A percentile compares a stretch with the other conserved stretches of the same genome.
Evolutionary conservation across 805 yeast species (phyloP).

Genomic region (Diddensiella santjacobensis): DNA sequence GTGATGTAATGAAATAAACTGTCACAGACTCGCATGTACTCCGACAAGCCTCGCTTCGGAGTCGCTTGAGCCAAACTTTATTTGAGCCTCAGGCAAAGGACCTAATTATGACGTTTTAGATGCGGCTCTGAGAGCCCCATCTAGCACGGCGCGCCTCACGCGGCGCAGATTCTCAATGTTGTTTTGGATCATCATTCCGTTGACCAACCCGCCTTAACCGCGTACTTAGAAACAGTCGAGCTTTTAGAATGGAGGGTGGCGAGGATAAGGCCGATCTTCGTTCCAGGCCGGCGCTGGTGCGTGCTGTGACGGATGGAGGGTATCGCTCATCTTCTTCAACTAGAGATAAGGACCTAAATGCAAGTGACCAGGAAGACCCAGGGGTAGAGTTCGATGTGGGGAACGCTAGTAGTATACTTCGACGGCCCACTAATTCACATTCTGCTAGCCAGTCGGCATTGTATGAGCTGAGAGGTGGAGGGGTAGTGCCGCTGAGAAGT

Average conservation of each 20-base stretch:
- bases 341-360: not conserved
- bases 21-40: too few relatives aligned
- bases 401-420: not conserved
- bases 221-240: too few relatives aligned
- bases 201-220: too few relatives aligned
- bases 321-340: not conserved
- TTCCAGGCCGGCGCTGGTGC: not conserved
- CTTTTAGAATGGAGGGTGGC: not conserved
- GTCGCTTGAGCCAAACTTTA: too few relatives aligned
- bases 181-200: not conserved
- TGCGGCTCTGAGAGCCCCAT: too few relatives aligned
- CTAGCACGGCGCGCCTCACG: too few relatives aligned
- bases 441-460: not conserved
- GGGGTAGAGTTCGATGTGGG: not conserved
- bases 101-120: too few relatives aligned
- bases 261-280: not conserved
- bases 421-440: not conserved
- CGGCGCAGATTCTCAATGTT: too few relatives aligned
- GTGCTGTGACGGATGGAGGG: not conserved
- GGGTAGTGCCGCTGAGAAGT: too few relatives aligned
- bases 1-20: too few relatives aligned
- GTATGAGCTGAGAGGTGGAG: not conserved
- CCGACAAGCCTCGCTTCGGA: too few relatives aligned
- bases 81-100: too few relatives aligned
- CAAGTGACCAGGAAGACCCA: not conserved